These are phyloP conservation scores for Colletotrichum higginsianum DNA, from an alignment of 2,329 filamentous ascomycete species.

Conservation along the genomic window DNA sequence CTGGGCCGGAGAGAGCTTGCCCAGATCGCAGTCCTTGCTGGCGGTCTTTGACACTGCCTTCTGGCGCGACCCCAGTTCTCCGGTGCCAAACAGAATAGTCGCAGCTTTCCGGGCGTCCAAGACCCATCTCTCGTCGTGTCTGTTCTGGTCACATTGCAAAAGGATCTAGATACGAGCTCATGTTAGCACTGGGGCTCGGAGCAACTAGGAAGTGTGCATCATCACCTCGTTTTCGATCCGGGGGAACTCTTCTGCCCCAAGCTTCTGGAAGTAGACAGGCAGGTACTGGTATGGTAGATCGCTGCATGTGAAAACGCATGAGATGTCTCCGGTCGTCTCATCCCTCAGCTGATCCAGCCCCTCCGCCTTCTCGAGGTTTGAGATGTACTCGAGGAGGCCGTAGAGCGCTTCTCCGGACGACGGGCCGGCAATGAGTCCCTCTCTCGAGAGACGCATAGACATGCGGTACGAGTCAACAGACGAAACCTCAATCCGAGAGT, in stretches of 20 bases:
- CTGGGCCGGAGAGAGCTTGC: no score
- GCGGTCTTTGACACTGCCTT: neutral
- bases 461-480: constrained; percentile 32
- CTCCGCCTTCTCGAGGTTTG: neutral
- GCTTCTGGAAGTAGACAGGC: constrained; percentile 18
- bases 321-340: constrained; percentile 3
- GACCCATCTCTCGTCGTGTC: constrained; percentile 50
- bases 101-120: constrained; percentile 40
- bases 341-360: neutral
- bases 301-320: constrained; percentile 35
- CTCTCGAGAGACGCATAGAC: constrained; percentile 32
- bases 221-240: constrained; percentile 23
- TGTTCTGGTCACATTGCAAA: constrained; percentile 46
- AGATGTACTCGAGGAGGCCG: constrained; percentile 13
- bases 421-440: constrained; percentile 33
- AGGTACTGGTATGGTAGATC: constrained; percentile 38
- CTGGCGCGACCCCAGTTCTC: constrained; percentile 14
- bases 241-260: constrained; percentile 10
- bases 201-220: neutral
- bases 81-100: constrained; percentile 19
- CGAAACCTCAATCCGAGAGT: constrained; percentile 11
- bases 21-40: neutral
- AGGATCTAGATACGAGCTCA: constrained; percentile 44
- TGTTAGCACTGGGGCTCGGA: neutral
- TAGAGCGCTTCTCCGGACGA: constrained; percentile 33